Base-by-base conservation (phyloP, 2,329 filamentous ascomycete genomes). In the Aspergillus sp. region DNA sequence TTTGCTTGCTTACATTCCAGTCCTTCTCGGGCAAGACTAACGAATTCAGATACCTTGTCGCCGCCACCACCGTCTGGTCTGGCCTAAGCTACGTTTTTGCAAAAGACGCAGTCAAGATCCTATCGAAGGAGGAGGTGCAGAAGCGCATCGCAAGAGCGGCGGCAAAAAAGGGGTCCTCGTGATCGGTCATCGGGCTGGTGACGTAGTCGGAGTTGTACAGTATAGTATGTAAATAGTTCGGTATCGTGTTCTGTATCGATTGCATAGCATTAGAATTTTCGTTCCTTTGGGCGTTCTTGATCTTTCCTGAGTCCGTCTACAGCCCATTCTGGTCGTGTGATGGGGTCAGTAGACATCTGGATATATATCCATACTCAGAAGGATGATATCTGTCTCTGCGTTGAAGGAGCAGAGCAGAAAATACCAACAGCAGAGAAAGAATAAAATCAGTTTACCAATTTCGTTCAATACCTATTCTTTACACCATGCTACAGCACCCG, bases 71-170 rank as follows among this genome's bases (percentile, higher is more conserved):
- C 0, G 74, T 96, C 5, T 97, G 92, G 89, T 97, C 91, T 57
- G 94, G 94, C 6, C 79, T 92, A 13, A 96, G 92, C 71, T 99
- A 99, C 69, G 80, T 96, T 5, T 95, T 88, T 69, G 89, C 85
- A 60, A 96, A 94, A 70, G 88, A 96, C 63, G 93, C 91, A 0
- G 92, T 97, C 29, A 95, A 88, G 71, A 97, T 97, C 51, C 70
- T 97, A 40, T 76, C 70, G 13, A 73, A 77, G 40, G 64, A 74
- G 45, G 72, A 76, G 48, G 61, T 73, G 16, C 69, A 74, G 47
- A 67, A 65, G 53, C 67, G 67, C 44, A 63, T 70, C 47, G 62
- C 65, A 5, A 62, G 64, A 50, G 68, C 70, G 14, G 60, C 58
- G 6, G 57, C 56, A 11, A 63, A 61, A 53, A 65, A 65, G 44